A percentile compares a stretch with the other conserved stretches of the same genome.
These are phyloP conservation scores for Wickerhamiella musiphila DNA, from an alignment of 805 yeast species.

Conservation along the genomic window DNA sequence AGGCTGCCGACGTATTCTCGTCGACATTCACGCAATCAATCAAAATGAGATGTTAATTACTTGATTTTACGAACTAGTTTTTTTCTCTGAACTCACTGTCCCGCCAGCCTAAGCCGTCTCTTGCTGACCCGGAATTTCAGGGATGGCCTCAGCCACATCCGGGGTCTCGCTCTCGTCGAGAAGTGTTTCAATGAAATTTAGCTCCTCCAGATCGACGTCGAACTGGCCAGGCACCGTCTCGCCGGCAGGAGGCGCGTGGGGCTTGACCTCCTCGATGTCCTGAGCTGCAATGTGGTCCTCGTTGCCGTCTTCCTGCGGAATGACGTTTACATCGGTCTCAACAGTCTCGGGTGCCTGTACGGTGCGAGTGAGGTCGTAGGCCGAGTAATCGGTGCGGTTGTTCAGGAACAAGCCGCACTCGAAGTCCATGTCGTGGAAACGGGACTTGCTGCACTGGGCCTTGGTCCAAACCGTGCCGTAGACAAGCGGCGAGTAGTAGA, in stretches of 20 bases:
- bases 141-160: no score
- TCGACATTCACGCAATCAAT: no score
- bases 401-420: conserved; percentile 45
- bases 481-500: conserved; percentile 49
- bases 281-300: not conserved
- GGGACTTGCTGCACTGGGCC: conserved; percentile 41
- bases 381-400: conserved; percentile 15
- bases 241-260: not conserved
- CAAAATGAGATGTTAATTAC: no score
- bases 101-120: no score
- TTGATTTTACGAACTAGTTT: no score
- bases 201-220: not conserved
- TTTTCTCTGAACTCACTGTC: no score
- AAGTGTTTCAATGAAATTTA: not conserved
- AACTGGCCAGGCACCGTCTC: not conserved
- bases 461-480: conserved; percentile 74
- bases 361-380: conserved; percentile 5
- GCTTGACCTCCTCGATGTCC: not conserved
- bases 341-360: not conserved
- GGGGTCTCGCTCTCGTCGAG: not conserved
- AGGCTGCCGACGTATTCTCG: no score
- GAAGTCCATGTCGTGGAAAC: conserved; percentile 72
- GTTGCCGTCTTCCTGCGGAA: not conserved
- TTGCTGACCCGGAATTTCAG: no score
- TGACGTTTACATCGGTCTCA: not conserved